Base-by-base conservation (phyloP, 768 basidiomycete species). In the Tricholoma flavovirens region DNA sequence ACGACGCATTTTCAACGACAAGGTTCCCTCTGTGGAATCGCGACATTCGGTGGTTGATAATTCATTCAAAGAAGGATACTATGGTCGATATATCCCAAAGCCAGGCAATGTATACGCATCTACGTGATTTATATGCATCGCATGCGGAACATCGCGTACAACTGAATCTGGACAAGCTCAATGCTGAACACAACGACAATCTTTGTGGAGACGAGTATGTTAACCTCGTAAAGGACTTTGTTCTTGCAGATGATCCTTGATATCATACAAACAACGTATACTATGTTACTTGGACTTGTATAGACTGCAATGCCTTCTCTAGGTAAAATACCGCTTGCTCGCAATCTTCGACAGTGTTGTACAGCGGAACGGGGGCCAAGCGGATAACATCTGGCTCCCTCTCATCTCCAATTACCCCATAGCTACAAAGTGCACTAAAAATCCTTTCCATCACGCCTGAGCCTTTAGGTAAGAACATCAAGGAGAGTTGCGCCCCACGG, bases 351-450 rank as follows among this genome's bases (percentile, higher is more conserved):
- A 84, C 76, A 11, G 87, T 86, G 67, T 88, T 97, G 71, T 98
- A 99, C 67, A 98, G 73, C 32, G 95, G 88, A 14, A 79, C 78
- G 48, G 95, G 94, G 59, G 93, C 82, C 45, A 98, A 73, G 9
- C 97, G 82, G 62, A 99, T 94, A 51, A 98, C 92, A 66, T 93
- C 88, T 24, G 97, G 96, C 64, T 85, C 75, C 65, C 97, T 76
- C 70, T 96, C 91, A 71, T 99, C 97, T 9, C 92, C 95, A 51
- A 97, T 79, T 12, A 99, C 87, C 5, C 97, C 97, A 51, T 76
- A 70, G 58, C 77, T 76, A 19, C 77, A 72, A 64, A 98, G 69
- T 38, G 71, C 75, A 51, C 79, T 69, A 58, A 84, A 83, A 19
- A 97, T 78, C 55, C 73, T 76, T 56, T 78, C 77, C 95, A 98